A percentile compares a stretch with the other conserved stretches of the same genome.
Evolutionary conservation across 805 yeast species (phyloP).

Genomic region (Schwanniomyces pseudopolymorphus): DNA sequence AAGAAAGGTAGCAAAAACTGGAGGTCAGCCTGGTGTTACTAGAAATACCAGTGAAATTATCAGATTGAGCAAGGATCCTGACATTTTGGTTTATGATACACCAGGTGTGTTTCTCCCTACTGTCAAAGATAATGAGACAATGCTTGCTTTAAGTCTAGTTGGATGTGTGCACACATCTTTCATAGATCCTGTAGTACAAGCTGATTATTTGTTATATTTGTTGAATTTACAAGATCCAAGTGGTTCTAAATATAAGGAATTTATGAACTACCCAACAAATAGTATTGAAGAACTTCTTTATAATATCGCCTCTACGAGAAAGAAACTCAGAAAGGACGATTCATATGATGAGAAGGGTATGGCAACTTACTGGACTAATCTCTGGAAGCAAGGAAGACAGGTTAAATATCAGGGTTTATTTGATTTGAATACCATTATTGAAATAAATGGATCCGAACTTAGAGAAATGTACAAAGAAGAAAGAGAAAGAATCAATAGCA

Average conservation of each 20-base stretch:
- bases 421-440: conserved; percentile 34
- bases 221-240: conserved; percentile 61
- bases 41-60: conserved; percentile 74
- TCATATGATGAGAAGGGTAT: conserved; percentile 55
- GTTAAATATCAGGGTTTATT: conserved; percentile 30
- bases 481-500: conserved; percentile 23
- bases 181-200: conserved; percentile 83
- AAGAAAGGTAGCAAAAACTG: conserved; percentile 77
- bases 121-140: conserved; percentile 60
- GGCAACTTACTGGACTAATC: conserved; percentile 62
- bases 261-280: conserved; percentile 66
- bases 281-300: conserved; percentile 57
- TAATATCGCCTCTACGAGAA: conserved; percentile 44
- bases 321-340: conserved; percentile 33
- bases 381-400: conserved; percentile 58
- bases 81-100: conserved; percentile 75
- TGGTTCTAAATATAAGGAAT: conserved; percentile 46
- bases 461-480: conserved; percentile 25
- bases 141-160: conserved; percentile 70
- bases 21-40: conserved; percentile 90
- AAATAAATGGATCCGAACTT: conserved; percentile 24
- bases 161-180: conserved; percentile 70
- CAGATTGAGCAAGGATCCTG: conserved; percentile 57
- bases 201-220: conserved; percentile 77
- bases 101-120: conserved; percentile 91